Evolutionary conservation across 805 yeast species (phyloP).

Genomic region (Yarrowia bubula): DNA sequence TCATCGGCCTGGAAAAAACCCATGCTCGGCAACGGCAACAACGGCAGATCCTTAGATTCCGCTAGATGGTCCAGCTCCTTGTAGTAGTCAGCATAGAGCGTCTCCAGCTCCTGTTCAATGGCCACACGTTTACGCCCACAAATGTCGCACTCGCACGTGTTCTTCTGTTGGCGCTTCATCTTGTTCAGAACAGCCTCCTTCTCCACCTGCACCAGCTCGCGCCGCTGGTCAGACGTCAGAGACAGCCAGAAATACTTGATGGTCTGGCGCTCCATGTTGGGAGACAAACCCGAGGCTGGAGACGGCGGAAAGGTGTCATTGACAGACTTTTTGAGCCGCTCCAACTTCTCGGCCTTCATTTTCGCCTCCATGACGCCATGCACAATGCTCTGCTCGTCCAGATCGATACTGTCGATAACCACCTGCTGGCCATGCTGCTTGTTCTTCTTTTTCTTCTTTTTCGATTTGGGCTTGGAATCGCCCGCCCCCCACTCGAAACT

Average conservation of each 20-base stretch:
- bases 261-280: conserved; percentile 52
- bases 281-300: conserved; percentile 42
- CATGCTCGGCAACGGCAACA: conserved; percentile 1
- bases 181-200: conserved; percentile 65
- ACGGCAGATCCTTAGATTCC: background rate
- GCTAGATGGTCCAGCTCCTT: conserved; percentile 45
- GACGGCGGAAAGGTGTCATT: background rate
- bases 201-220: conserved; percentile 61
- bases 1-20: background rate
- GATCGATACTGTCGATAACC: conserved; percentile 1
- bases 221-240: conserved; percentile 58
- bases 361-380: conserved; percentile 21
- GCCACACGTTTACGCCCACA: conserved; percentile 74
- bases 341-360: conserved; percentile 9
- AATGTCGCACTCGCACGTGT: conserved; percentile 65
- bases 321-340: background rate
- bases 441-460: conserved; percentile 41
- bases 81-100: conserved; percentile 66
- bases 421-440: conserved; percentile 29
- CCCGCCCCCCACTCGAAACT: conserved; percentile 13
- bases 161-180: conserved; percentile 58
- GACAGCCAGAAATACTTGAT: conserved; percentile 65
- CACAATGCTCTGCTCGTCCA: conserved; percentile 17
- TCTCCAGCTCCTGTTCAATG: conserved; percentile 73
- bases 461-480: conserved; percentile 13